Conservation (phyloP, 352 stramenopile genomes). For the Phytophthora pistaciae region DNA sequence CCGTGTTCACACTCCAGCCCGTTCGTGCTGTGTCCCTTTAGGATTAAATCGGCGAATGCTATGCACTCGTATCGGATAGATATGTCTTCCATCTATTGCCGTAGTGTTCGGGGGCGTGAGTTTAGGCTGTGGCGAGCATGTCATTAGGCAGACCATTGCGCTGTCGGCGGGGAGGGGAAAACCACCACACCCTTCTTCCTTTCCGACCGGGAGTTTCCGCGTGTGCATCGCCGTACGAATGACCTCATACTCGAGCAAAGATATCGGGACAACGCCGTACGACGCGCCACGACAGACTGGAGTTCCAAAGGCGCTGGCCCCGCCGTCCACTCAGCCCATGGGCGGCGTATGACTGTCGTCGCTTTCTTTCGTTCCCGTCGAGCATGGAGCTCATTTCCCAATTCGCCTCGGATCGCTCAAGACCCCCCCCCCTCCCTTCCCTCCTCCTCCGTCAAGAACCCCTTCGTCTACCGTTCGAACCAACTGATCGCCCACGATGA, state of each 20-base stretch:
- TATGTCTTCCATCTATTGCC: neutral
- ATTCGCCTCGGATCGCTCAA: conserved; percentile 29
- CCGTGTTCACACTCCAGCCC: neutral
- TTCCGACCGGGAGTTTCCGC: conserved; percentile 11
- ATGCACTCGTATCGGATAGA: neutral
- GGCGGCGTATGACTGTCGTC: neutral
- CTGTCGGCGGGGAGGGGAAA: conserved; percentile 7
- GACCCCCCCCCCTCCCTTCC: neutral
- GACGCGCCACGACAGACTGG: conserved; percentile 10
- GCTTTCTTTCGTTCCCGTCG: neutral
- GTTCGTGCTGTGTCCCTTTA: conserved; percentile 4
- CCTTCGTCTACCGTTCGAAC: neutral
- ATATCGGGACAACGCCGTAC: conserved; percentile 39
- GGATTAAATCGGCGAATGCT: conserved; percentile 1
- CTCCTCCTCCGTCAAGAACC: conserved; percentile 1
- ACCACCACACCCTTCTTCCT: conserved; percentile 11
- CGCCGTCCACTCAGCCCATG: conserved; percentile 20
- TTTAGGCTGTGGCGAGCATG: too few species aligned
- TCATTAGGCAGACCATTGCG: neutral
- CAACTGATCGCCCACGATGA: neutral
- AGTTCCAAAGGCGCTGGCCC: neutral
- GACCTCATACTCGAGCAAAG: conserved; percentile 25
- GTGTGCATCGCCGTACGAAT: conserved; percentile 38
- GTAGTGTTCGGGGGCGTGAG: neutral
- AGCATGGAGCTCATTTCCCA: conserved; percentile 24